Base-by-base conservation (phyloP, 108 stramenopile genomes). In the Poteriospumella lacustris region DNA sequence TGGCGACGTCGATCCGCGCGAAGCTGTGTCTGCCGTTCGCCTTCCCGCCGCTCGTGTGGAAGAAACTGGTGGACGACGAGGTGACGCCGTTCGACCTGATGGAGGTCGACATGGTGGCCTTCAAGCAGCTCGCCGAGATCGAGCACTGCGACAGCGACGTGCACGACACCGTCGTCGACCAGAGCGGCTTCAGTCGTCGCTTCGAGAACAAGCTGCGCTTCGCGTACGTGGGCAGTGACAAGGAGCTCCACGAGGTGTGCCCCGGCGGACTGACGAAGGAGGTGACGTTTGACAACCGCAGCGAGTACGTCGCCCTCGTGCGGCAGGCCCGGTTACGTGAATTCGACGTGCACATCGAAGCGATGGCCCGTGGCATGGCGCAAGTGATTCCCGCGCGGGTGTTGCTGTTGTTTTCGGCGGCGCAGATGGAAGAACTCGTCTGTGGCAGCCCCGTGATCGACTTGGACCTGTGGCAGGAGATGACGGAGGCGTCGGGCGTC, bases 391-490 rank as follows among this genome's bases (percentile, higher is more conserved):
- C 86, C 24, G 44, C 58, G 68, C 39, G 86, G 59, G 76, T 75
- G 1, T 84, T 89, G 43, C 75, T 77, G 44, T 81, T 89, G 62
- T 85, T 87, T 47, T 84, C 87, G 9, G 84, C 84, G 67, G 39
- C 67, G 1, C 82, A 89, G 58, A 43, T 88, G n/a, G 88, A 89
- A 80, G 80, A 82, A 28, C 56, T 82, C 40, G 87, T 85, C 40
- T 86, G 87, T 24, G 88, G 88, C 39, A 76, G 76, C 36, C 87
- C 88, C 5, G 40, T 33, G 39, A 76, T 89, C 36, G 87, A 89
- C 80, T 79, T 88, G 3, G 73, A 68, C 33, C 59, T 83, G 31
- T 85, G 87, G 84, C 68, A 79, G 68, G 68, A 43, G 59, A 77
- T 82, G 60, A 89, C 88, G 31, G 80, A 83, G 42, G 85, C 84